These are phyloP conservation scores for Potentilla sterilis DNA, from an alignment of 306 rosid genomes.

Conservation along the genomic window DNA sequence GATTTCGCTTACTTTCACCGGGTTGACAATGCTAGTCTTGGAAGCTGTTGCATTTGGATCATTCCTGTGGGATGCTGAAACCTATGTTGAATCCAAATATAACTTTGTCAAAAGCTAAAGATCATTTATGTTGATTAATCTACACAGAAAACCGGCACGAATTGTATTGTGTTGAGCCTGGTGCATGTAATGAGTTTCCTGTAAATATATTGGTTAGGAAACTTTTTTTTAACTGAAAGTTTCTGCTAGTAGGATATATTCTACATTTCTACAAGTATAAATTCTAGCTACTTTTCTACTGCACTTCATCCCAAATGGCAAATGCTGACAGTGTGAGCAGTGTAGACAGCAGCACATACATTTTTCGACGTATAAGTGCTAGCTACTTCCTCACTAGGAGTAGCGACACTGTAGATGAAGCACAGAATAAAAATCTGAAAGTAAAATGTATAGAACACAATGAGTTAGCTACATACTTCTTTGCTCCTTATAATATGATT, in stretches of 20 bases:
- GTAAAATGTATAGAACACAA: not conserved
- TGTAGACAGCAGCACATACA: too few species aligned
- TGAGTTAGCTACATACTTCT: not conserved
- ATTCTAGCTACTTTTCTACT: too few species aligned
- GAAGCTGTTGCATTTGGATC: conserved; percentile 92
- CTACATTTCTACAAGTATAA: too few species aligned
- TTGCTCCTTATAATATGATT: not conserved
- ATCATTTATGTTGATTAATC: not conserved
- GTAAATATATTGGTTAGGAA: conserved; percentile 16
- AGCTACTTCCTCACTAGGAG: not conserved
- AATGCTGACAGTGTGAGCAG: not conserved
- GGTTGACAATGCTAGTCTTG: conserved; percentile 76
- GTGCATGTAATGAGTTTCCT: conserved; percentile 12
- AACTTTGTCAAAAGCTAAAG: conserved; percentile 55
- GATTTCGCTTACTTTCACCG: conserved; percentile 57
- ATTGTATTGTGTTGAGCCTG: conserved; percentile 23
- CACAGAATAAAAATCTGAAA: not conserved
- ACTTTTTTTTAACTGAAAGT: not conserved
- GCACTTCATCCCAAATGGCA: not conserved
- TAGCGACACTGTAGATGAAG: not conserved
- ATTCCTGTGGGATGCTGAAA: conserved; percentile 82
- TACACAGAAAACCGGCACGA: conserved; percentile 23
- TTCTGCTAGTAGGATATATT: not conserved
- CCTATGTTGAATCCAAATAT: conserved; percentile 75
- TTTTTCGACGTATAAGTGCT: too few species aligned